Evolutionary conservation across 495 filamentous ascomycete species (phyloP).

Genomic region (Penicillium crystallinum): DNA sequence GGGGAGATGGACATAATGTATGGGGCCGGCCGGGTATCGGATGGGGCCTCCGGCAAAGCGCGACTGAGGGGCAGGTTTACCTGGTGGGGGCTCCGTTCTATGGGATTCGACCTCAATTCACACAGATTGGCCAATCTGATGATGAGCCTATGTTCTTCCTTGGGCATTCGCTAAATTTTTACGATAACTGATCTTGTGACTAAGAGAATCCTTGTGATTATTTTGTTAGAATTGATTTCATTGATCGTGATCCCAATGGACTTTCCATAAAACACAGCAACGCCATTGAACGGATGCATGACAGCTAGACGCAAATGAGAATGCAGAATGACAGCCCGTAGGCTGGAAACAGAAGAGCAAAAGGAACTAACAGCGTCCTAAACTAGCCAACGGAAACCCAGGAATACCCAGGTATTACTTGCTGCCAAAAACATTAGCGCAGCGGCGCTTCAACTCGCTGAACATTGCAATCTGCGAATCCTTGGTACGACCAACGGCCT

Average conservation of each 20-base stretch:
- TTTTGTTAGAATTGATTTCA: background rate
- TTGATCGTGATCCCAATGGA: constrained; percentile 13
- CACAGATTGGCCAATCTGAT: background rate
- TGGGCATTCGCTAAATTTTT: background rate
- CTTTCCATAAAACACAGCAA: background rate
- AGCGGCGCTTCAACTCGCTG: constrained; percentile 61
- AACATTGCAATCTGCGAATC: constrained; percentile 72
- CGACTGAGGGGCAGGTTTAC: constrained; percentile 4
- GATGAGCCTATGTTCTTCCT: background rate
- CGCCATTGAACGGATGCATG: constrained; percentile 11
- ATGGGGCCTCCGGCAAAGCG: constrained; percentile 2
- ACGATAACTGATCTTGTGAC: background rate
- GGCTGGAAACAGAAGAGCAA: constrained; percentile 7
- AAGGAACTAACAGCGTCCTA: background rate
- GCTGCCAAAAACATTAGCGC: constrained; percentile 38
- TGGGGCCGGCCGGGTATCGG: background rate
- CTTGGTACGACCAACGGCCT: constrained; percentile 73
- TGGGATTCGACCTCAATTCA: background rate
- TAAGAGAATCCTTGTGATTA: background rate
- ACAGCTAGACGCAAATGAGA: constrained; percentile 13
- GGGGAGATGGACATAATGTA: background rate
- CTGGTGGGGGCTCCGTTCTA: background rate
- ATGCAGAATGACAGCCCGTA: constrained; percentile 4
- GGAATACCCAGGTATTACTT: constrained; percentile 12
- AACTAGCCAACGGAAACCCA: constrained; percentile 1